Percentiles rank a stretch among this genome's conserved stretches.
These are phyloP conservation scores for Suillus subaureus DNA, from an alignment of 768 basidiomycete species.

Conservation along the genomic window DNA sequence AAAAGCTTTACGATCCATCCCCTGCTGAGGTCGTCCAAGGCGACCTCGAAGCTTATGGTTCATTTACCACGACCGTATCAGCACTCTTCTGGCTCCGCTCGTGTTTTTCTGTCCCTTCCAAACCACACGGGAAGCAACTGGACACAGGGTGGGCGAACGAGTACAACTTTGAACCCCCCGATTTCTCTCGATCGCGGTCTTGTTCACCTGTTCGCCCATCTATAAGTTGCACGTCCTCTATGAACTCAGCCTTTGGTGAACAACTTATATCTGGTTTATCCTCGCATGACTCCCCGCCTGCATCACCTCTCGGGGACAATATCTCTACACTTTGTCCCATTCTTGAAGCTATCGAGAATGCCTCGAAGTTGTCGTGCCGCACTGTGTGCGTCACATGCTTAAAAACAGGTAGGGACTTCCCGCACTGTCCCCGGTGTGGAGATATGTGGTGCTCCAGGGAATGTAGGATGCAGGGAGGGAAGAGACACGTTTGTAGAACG, in stretches of 20 bases:
- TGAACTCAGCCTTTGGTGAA: conserved; percentile 17
- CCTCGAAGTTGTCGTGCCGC: conserved; percentile 50
- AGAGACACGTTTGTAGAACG: conserved; percentile 49
- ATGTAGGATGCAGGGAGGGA: conserved; percentile 56
- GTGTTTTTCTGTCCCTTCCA: conserved; percentile 18
- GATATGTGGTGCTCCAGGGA: conserved; percentile 67
- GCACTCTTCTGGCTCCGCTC: conserved; percentile 33
- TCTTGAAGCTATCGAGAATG: conserved; percentile 51
- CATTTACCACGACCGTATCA: conserved; percentile 43
- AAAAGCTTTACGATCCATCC: conserved; percentile 24
- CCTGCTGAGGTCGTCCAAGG: conserved; percentile 27
- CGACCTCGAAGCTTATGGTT: conserved; percentile 33
- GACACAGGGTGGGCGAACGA: conserved; percentile 7
- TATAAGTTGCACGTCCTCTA: conserved; percentile 45
- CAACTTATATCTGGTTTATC: conserved; percentile 16
- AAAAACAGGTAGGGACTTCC: conserved; percentile 56
- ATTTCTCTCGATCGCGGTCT: conserved; percentile 28
- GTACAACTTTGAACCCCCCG: conserved; percentile 28
- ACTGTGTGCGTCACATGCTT: conserved; percentile 53
- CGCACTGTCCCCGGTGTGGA: conserved; percentile 60
- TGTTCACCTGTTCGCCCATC: conserved; percentile 34
- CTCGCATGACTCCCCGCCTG: conserved; percentile 12
- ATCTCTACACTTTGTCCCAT: conserved; percentile 40
- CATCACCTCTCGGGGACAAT: conserved; percentile 24
- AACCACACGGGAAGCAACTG: conserved; percentile 10